Base-by-base conservation (phyloP, 768 basidiomycete genomes). In the Rhizopogon vinicolor region DNA sequence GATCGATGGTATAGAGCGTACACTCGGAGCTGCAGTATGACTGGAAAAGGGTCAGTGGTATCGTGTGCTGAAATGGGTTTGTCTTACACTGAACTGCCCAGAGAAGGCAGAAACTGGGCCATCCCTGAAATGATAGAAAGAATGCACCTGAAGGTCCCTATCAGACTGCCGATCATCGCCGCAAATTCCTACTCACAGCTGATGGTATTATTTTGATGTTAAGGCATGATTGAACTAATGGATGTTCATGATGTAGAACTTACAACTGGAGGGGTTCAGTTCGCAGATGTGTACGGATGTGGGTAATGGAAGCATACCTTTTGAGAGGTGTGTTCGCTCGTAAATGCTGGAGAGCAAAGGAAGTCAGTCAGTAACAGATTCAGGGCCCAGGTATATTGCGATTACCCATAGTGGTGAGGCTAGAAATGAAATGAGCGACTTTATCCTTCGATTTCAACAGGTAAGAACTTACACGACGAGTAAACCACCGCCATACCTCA, bases 51-150 rank as follows among this genome's bases (percentile, higher is more conserved):
- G 19, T 49, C 19, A 49, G 35, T 35, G 19, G 2, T 37, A 8
- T 22, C 5, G 14, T 35, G 33, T 42, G 41, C 19, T 49, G 6
- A 8, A 25, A 16, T 37, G 22, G 5, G 10, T 49, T 25, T 25
- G 19, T 48, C 46, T 48, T 35, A 48, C 46, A 33, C 14, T 48
- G 46, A 35, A 48, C 46, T 48, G 46, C 33, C 46, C 46, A 48
- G 22, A 48, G 46, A 19, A 48, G 7, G 33, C 46, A 35, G 7
- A 48, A 48, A 16, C 46, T 48, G 35, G 48, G 31, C 35, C 48
- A 49, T 35, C 48, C 48, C 18, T 49, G 48, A 37, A 37, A 16
- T 16, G 5, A 19, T 3, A 49, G 14, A 35, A 49, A 49, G 3
- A 25, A 22, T 25, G 8, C 22, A 49, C 48, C 48, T 49, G 19